Evolutionary conservation across 345 rosid genomes (phyloP).

Genomic region (Acer negundo): DNA sequence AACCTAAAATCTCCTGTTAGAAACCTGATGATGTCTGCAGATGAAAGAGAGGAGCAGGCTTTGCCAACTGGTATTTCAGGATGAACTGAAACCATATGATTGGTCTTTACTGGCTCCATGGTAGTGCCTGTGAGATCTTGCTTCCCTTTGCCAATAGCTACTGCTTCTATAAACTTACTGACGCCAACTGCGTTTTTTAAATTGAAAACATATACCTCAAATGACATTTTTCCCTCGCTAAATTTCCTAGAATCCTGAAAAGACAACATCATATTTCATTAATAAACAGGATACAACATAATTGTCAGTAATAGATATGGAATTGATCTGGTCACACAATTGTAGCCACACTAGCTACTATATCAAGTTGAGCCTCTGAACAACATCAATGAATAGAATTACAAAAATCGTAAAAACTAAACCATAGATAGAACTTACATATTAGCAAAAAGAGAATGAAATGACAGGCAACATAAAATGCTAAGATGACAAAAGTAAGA

Average conservation of each 20-base stretch:
- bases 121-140: constrained; percentile 46
- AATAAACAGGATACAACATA: constrained; percentile 4
- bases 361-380: not conserved
- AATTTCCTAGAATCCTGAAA: constrained; percentile 55
- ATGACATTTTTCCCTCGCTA: constrained; percentile 54
- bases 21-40: constrained; percentile 46
- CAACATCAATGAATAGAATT: not conserved
- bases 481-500: not conserved
- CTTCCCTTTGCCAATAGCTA: constrained; percentile 52
- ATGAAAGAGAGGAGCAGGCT: constrained; percentile 49
- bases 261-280: not conserved
- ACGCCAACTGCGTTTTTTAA: constrained; percentile 39
- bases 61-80: constrained; percentile 51
- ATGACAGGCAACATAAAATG: not conserved
- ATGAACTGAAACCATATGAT: constrained; percentile 26
- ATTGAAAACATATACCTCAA: constrained; percentile 44
- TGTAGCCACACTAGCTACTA: not conserved
- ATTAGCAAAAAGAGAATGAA: not conserved
- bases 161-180: constrained; percentile 37
- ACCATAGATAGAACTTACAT: not conserved
- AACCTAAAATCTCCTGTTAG: constrained; percentile 49
- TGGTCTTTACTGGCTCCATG: constrained; percentile 42
- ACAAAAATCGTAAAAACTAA: not conserved
- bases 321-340: not conserved
- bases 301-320: not conserved